These are phyloP conservation scores for Asterophora parasitica DNA, from an alignment of 768 basidiomycete genomes.

Conservation along the genomic window DNA sequence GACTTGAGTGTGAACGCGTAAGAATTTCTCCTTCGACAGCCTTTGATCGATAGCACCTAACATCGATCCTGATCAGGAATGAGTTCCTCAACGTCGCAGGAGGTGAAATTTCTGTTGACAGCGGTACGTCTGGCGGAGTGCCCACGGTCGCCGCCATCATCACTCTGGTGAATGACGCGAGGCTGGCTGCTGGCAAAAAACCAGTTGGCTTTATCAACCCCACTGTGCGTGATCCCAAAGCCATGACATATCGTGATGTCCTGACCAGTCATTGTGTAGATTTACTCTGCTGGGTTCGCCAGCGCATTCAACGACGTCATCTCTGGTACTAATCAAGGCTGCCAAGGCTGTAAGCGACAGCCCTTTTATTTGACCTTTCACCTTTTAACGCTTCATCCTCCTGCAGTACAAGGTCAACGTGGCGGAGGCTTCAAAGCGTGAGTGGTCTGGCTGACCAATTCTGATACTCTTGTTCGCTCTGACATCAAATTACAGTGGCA, in stretches of 20 bases:
- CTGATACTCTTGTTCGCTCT: neutral
- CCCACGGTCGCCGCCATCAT: slow-evolving; percentile 33
- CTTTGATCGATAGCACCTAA: slow-evolving; percentile 6
- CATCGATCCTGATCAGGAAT: too few species aligned
- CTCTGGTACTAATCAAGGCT: slow-evolving; percentile 41
- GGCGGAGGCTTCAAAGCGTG: slow-evolving; percentile 20
- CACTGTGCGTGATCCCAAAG: slow-evolving; percentile 20
- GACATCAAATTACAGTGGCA: slow-evolving; percentile 18
- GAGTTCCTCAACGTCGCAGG: neutral
- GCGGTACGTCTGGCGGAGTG: slow-evolving; percentile 27
- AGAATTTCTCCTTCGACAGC: neutral
- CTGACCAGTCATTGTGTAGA: slow-evolving; percentile 9
- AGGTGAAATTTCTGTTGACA: slow-evolving; percentile 9
- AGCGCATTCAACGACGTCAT: slow-evolving; percentile 38
- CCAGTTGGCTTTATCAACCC: slow-evolving; percentile 44
- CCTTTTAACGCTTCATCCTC: too few species aligned
- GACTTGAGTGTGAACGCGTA: too few species aligned
- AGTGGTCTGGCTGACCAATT: slow-evolving; percentile 8
- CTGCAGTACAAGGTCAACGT: slow-evolving; percentile 24
- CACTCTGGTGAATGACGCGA: slow-evolving; percentile 35
- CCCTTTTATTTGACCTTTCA: neutral
- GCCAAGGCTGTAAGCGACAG: slow-evolving; percentile 30
- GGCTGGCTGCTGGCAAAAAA: slow-evolving; percentile 29
- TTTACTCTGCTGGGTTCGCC: neutral
- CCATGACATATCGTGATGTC: neutral